Percentiles rank a stretch among this genome's conserved stretches.
phyloP scores from a whole-genome alignment of 1,139 yeast genomes.

The Sugiyamaella neomexicana region DNA sequence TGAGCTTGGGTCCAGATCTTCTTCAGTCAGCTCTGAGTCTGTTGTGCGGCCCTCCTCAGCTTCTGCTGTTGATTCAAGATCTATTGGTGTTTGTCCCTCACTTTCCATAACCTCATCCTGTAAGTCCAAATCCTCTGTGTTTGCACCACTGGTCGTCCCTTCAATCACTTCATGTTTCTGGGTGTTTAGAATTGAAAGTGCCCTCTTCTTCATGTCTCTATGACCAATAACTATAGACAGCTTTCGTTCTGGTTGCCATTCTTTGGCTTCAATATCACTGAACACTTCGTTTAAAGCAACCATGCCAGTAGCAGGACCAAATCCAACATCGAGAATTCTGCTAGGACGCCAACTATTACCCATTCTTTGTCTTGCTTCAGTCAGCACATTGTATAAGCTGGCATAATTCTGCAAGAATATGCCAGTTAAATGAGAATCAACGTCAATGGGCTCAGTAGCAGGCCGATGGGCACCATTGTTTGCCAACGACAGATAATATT shows the following conservation, averaged over 20 bases:
- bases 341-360: constrained; percentile 59
- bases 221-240: constrained; percentile 76
- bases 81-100: not conserved
- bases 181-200: constrained; percentile 70
- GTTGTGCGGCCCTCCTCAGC: not conserved
- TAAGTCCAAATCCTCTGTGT: constrained; percentile 23
- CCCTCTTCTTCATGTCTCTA: constrained; percentile 73
- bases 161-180: constrained; percentile 53
- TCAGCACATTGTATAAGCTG: constrained; percentile 62
- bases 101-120: constrained; percentile 21
- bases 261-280: constrained; percentile 52
- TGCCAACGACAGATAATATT: constrained; percentile 30
- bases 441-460: constrained; percentile 53
- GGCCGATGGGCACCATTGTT: constrained; percentile 36
- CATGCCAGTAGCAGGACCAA: constrained; percentile 93
- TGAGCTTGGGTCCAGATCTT: not conserved
- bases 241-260: constrained; percentile 60
- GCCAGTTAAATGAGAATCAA: constrained; percentile 81
- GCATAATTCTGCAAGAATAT: constrained; percentile 85
- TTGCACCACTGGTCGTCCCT: constrained; percentile 16
- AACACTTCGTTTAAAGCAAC: constrained; percentile 81
- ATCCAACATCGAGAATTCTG: constrained; percentile 74
- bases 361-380: constrained; percentile 60
- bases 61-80: not conserved
- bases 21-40: not conserved